Conservation (phyloP, 2,329 filamentous ascomycete genomes). For the Triangularia verruculosa region DNA sequence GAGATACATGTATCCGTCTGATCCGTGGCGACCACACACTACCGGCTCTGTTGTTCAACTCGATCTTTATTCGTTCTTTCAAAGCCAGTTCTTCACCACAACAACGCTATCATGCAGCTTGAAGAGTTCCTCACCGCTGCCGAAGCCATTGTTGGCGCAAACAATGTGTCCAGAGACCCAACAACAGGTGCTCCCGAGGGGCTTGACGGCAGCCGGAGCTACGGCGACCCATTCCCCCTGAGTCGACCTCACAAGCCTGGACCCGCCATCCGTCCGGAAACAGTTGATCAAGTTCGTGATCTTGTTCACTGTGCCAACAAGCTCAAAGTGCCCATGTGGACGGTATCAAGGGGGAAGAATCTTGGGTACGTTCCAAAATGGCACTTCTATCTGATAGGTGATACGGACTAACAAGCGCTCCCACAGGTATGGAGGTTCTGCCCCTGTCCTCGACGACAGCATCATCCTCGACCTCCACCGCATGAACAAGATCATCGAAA, state of each 20-base stretch:
- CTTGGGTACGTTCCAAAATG: constrained; percentile 38
- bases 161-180: constrained; percentile 1
- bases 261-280: not conserved
- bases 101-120: not conserved
- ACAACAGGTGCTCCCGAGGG: not conserved
- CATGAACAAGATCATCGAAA: constrained; percentile 52
- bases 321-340: constrained; percentile 44
- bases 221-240: constrained; percentile 4
- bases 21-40: not conserved
- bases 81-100: not conserved
- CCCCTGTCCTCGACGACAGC: constrained; percentile 48
- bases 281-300: constrained; percentile 44
- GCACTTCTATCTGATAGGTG: no score
- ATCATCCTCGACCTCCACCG: constrained; percentile 50
- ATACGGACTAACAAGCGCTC: not conserved
- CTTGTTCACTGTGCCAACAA: constrained; percentile 45
- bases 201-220: not conserved
- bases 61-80: not conserved
- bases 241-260: not conserved
- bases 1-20: not conserved
- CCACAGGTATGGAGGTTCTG: constrained; percentile 46
- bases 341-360: constrained; percentile 47
- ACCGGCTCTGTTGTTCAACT: not conserved
- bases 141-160: not conserved
- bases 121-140: not conserved